Evolutionary conservation across 805 yeast genomes (phyloP).

Genomic region (Tetrapisispora phaffii): DNA sequence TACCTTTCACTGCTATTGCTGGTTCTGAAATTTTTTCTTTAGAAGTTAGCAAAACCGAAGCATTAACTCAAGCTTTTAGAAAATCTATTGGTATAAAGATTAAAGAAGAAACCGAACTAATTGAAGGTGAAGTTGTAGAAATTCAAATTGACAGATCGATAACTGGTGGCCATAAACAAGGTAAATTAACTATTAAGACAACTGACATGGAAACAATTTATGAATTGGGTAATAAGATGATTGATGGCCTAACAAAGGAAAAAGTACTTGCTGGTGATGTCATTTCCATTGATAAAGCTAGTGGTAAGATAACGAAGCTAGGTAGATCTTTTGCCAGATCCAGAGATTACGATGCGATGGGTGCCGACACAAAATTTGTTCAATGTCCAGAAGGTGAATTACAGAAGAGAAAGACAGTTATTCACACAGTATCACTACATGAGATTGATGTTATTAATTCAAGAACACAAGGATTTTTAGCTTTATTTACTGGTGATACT

Average conservation of each 20-base stretch:
- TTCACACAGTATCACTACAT: slow-evolving; percentile 95
- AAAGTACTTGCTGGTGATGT: slow-evolving; percentile 96
- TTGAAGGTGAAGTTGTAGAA: slow-evolving; percentile 98
- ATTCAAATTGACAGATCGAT: slow-evolving; percentile 87
- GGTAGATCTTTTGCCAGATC: slow-evolving; percentile 96
- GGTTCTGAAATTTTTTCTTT: slow-evolving; percentile 90
- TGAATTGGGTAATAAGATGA: slow-evolving; percentile 90
- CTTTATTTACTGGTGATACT: slow-evolving; percentile 90
- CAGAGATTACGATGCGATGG: slow-evolving; percentile 97
- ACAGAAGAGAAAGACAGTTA: slow-evolving; percentile 89
- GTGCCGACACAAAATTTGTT: slow-evolving; percentile 94
- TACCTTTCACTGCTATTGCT: slow-evolving; percentile 91
- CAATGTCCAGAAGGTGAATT: slow-evolving; percentile 98
- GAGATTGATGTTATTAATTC: slow-evolving; percentile 97
- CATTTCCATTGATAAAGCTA: slow-evolving; percentile 86
- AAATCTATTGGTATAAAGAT: slow-evolving; percentile 91
- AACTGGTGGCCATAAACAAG: slow-evolving; percentile 97
- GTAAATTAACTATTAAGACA: slow-evolving; percentile 91
- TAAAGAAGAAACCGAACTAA: slow-evolving; percentile 92
- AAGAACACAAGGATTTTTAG: slow-evolving; percentile 94
- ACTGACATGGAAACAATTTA: slow-evolving; percentile 98
- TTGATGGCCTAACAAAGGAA: slow-evolving; percentile 87
- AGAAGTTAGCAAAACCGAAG: slow-evolving; percentile 91
- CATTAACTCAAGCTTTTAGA: slow-evolving; percentile 91
- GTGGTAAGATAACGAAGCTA: slow-evolving; percentile 86